Evolutionary conservation across 2,329 filamentous ascomycete species (phyloP).

Genomic region (Rhynchosporium secalis): DNA sequence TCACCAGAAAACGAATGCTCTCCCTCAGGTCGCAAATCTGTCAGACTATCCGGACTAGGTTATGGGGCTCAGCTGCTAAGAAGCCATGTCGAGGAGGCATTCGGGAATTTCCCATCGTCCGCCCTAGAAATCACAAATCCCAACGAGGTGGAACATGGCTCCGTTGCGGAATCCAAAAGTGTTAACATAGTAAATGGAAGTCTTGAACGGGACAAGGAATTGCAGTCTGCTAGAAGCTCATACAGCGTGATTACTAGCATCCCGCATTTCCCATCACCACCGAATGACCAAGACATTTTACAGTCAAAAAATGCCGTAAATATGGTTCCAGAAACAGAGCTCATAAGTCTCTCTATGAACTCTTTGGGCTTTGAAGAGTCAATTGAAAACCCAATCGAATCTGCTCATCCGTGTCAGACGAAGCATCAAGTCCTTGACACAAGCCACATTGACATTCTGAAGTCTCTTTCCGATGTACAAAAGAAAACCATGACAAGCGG

Average conservation of each 20-base stretch:
- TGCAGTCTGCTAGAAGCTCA: slow-evolving; percentile 20
- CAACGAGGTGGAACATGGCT: slow-evolving; percentile 5
- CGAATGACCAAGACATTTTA: neutral
- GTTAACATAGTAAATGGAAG: neutral
- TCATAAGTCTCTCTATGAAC: too few relatives aligned
- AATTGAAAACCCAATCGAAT: neutral
- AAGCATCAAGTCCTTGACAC: neutral
- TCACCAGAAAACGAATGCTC: neutral
- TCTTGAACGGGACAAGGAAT: neutral
- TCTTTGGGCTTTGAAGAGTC: neutral
- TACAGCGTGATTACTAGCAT: slow-evolving; percentile 14
- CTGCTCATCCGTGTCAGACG: neutral
- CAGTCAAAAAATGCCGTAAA: neutral
- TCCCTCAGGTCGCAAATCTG: slow-evolving; percentile 16
- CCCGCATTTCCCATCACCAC: slow-evolving; percentile 11
- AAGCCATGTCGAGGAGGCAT: slow-evolving; percentile 33
- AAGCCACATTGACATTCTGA: neutral
- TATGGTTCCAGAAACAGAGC: too few relatives aligned
- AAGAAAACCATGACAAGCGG: neutral
- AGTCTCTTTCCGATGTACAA: neutral
- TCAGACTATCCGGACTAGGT: slow-evolving; percentile 27
- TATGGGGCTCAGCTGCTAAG: slow-evolving; percentile 31
- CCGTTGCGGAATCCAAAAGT: neutral
- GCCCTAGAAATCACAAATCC: slow-evolving; percentile 24
- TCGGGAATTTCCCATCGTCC: slow-evolving; percentile 27